Percentiles rank a stretch among this genome's conserved stretches.
phyloP scores from a whole-genome alignment of 2,329 filamentous ascomycete genomes.

The Aspergillus ibericus region DNA sequence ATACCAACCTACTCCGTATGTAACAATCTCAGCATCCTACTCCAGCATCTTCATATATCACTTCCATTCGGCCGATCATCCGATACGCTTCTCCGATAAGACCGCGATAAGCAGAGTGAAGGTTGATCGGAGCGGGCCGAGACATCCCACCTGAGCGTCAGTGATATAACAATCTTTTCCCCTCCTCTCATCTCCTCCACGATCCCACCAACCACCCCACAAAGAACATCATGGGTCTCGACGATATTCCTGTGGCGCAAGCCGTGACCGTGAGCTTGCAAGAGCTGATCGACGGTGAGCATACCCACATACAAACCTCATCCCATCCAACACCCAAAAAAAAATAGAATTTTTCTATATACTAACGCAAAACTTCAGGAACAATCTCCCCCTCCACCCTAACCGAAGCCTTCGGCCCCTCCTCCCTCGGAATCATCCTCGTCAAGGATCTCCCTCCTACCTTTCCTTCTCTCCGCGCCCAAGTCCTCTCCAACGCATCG shows the following conservation, averaged over 20 bases:
- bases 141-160: not conserved
- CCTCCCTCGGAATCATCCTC: conserved; percentile 88
- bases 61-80: not conserved
- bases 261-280: conserved; percentile 51
- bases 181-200: not conserved
- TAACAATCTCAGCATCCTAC: not conserved
- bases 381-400: conserved; percentile 46
- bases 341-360: not conserved
- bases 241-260: conserved; percentile 30
- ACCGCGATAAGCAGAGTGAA: conserved; percentile 11
- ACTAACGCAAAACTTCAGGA: conserved; percentile 22
- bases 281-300: conserved; percentile 49
- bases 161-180: not conserved
- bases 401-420: conserved; percentile 77
- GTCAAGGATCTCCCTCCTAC: conserved; percentile 77
- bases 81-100: conserved; percentile 7
- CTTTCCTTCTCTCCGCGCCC: conserved; percentile 70
- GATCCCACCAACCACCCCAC: not conserved
- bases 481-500: conserved; percentile 80
- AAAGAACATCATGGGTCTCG: conserved; percentile 22
- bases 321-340: not conserved
- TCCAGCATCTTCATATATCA: not conserved
- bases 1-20: not conserved
- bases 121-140: conserved; percentile 21
- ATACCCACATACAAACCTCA: not conserved